Base-by-base conservation (phyloP, 2,329 filamentous ascomycete genomes). In the Fusarium vanettenii region DNA sequence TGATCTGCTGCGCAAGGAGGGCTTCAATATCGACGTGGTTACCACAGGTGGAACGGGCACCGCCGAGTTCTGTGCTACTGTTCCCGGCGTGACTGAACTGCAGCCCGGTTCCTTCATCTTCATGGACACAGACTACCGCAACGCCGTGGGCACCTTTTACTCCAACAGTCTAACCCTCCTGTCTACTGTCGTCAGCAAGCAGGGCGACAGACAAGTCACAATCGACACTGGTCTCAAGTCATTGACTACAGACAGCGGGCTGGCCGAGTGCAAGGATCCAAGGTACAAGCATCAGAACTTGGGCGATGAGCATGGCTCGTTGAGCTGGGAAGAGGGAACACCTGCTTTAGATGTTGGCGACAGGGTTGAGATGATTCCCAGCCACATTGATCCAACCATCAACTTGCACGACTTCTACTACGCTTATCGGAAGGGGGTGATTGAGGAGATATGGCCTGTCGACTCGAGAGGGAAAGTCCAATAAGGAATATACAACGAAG, bases 101-200 rank as follows among this genome's bases (percentile, higher is more conserved):
- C 88, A 89, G 74, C 88, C 88, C 0, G 88, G 88, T 0, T 88
- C 86, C 0, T 89, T 89, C 68, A 84, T 89, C 65, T 89, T 89
- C 76, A 89, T 89, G 88, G 88, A 89, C 66, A 88, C 87, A 3
- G 88, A 89, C 74, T 89, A 89, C 72, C 84, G 87, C 4, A 86
- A 87, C 61, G 88, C 88, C 0, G 82, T 89, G 0, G 88, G 88
- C 1, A 79, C 81, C 0, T 84, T 84, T 64, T 89, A 87, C 75
- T 81, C 82, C 0, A 86, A 89, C 71, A 88, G 86, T 56, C 70
- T 76, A 1, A 69, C 74, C 0, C 41, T 76, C 1, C 41, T 76
- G 0, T 65, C 74, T 1, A 76, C 74, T 0, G 67, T 75, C 0
- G 39, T 76, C 0, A 76, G 74, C 31, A 76, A 75, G 20, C 74